Percentiles rank a stretch among this genome's conserved stretches.
Conservation (phyloP, 2,329 filamentous ascomycete genomes). For the Talaromyces sp. region DNA sequence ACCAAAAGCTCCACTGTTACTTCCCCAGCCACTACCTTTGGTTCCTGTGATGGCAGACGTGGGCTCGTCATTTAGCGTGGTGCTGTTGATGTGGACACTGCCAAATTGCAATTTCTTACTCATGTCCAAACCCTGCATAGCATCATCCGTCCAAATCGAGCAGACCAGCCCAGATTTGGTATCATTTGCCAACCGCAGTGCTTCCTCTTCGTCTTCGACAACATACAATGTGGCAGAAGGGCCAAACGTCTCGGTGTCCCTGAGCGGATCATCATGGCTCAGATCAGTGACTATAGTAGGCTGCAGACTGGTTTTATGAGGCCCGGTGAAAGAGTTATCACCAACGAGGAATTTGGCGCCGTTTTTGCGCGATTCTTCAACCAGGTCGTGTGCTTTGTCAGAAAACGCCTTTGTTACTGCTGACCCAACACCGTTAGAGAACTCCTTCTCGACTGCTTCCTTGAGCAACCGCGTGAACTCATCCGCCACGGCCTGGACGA, state of each 20-base stretch:
- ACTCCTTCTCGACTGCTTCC: neutral
- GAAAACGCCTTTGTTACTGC: neutral
- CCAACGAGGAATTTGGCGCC: slow-evolving; percentile 1
- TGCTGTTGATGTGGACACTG: neutral
- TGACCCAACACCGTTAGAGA: neutral
- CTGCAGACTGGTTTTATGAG: slow-evolving; percentile 31
- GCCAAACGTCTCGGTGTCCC: slow-evolving; percentile 62
- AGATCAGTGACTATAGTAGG: slow-evolving; percentile 61
- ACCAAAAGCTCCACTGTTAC: neutral
- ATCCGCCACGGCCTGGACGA: slow-evolving; percentile 39
- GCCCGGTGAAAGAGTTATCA: neutral
- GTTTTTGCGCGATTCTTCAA: neutral
- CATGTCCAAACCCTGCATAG: neutral
- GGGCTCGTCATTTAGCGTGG: neutral
- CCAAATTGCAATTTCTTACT: slow-evolving; percentile 15
- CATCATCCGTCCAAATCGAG: slow-evolving; percentile 40
- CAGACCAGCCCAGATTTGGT: slow-evolving; percentile 34
- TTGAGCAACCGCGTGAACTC: neutral
- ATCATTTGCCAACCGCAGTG: slow-evolving; percentile 33
- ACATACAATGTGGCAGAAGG: slow-evolving; percentile 61
- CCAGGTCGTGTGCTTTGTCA: neutral
- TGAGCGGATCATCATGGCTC: slow-evolving; percentile 50
- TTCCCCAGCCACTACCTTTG: neutral
- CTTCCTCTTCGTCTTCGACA: slow-evolving; percentile 37
- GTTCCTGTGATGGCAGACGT: neutral